Percentiles rank a stretch among this genome's conserved stretches.
phyloP scores from a whole-genome alignment of 2,329 filamentous ascomycete species.

The Neobulgaria alba region DNA sequence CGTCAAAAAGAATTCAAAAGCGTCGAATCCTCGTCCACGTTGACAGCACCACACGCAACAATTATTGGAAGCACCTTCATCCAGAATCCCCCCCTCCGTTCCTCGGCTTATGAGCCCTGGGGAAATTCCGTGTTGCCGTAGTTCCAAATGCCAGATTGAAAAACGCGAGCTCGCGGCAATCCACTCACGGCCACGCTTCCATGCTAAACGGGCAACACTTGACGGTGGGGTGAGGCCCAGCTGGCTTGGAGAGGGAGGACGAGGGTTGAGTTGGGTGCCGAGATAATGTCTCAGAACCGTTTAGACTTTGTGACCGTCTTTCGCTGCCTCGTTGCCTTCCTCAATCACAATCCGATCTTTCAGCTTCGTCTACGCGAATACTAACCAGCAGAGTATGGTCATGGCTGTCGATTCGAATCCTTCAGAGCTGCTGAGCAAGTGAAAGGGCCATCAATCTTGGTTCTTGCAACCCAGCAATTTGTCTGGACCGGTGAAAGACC shows the following conservation, averaged over 20 bases:
- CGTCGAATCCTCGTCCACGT: neutral
- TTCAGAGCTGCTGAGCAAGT: neutral
- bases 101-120: neutral
- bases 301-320: neutral
- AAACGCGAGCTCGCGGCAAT: too few relatives aligned
- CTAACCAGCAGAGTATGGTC: neutral
- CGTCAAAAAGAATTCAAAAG: neutral
- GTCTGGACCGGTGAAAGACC: neutral
- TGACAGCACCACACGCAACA: neutral
- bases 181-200: too few relatives aligned
- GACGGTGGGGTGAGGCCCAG: neutral
- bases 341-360: neutral
- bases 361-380: neutral
- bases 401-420: neutral
- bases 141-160: neutral
- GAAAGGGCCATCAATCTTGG: neutral
- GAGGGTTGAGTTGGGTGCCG: neutral
- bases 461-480: neutral
- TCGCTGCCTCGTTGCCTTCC: neutral
- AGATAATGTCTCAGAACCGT: neutral
- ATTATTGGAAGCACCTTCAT: too few relatives aligned
- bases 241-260: too few relatives aligned
- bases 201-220: neutral
- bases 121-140: neutral
- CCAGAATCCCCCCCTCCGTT: too few relatives aligned